Evolutionary conservation across 2,329 filamentous ascomycete genomes (phyloP), one percentile per base, ranked within the genome.

Genomic region (Aureobasidium vineae): DNA sequence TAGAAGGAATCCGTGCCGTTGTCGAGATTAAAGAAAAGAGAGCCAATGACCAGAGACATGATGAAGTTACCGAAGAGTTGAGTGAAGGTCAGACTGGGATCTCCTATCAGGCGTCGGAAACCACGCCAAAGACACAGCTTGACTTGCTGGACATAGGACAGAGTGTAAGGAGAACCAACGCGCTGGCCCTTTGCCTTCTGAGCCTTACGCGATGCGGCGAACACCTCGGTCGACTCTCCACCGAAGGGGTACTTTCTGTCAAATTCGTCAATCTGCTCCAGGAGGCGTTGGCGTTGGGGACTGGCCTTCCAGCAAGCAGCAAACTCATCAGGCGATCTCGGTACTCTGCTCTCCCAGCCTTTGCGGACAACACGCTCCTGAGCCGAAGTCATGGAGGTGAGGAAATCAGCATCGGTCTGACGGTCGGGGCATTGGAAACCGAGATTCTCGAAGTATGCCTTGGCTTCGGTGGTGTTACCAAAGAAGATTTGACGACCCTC

Each of bases 71-170:
- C 90, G 65, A 92, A 79, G 1, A 87, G 82, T 67, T 87, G 83
- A 41, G 86, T 86, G 26, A 93, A 70, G 0, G 90, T 91, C 71
- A 95, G 80, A 73, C 85, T 89, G 23, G 90, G 88, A 74, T 97
- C 93, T 63, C 90, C 90, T 65, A 81, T 83, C 8, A 97, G 82
- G 63, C 93, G 87, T 73, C 87, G 85, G 80, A 89, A 95, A 13
- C 91, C 92, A 74, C 93, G 89, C 81, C 87, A 88, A 57, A 96
- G 80, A 75, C 92, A 97, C 15, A 97, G 86, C 68, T 84, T 76
- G 69, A 97, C 78, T 77, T 97, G 93, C 76, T 93, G 88, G 4
- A 68, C 60, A 70, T 89, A 90, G 0, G 91, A 94, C 43, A 97
- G 81, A 0, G 91, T 97, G 77, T 89, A 97, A 0, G 93, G 92